Base-by-base conservation (phyloP, 2,329 filamentous ascomycete species). In the Didymella pomorum region DNA sequence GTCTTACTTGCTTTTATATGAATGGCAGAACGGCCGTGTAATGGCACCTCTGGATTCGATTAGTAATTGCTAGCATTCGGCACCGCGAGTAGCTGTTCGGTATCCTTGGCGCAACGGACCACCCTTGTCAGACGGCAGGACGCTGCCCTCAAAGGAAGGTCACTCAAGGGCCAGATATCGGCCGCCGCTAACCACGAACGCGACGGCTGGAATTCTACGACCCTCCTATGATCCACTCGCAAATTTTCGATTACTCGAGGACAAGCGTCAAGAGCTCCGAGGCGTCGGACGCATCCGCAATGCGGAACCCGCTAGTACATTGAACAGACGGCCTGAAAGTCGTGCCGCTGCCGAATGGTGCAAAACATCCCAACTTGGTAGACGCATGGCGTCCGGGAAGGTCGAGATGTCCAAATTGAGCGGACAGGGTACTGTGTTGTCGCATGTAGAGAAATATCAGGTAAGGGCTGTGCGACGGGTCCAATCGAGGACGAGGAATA, bases 161-260 rank as follows among this genome's bases (percentile, higher is more conserved):
- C 25, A 9, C 37, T 18, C n/a, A 3, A 23, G 9, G n/a, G 23
- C 7, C 43, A 25, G 11, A 11, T n/a, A 9, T 29, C 9, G 23
- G 28, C 12, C n/a, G 20, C 18, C 14, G 31, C 25, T 47, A 47
- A 43, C 33, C 4, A 26, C 25, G 4, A 42, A 3, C 1, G 8
- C 5, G 9, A 44, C 28, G 5, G 16, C 25, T 52, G 43, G 43
- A 4, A 18, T 35, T 6, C 12, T n/a, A 12, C 23, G 23, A 25
- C 29, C 43, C 28, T 58, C 43, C 31, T 48, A 21, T 18, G 44
- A 45, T 31, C 55, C 50, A 53, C 56, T 37, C 9, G 39, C 45
- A 49, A 50, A 53, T 41, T 58, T 53, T 50, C 26, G 53, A 23
- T 31, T 6, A 14, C 12, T 53, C 28, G 25, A n/a, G 20, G 4